These are phyloP conservation scores for Quercus cerris DNA, from an alignment of 306 rosid species.

Conservation along the genomic window DNA sequence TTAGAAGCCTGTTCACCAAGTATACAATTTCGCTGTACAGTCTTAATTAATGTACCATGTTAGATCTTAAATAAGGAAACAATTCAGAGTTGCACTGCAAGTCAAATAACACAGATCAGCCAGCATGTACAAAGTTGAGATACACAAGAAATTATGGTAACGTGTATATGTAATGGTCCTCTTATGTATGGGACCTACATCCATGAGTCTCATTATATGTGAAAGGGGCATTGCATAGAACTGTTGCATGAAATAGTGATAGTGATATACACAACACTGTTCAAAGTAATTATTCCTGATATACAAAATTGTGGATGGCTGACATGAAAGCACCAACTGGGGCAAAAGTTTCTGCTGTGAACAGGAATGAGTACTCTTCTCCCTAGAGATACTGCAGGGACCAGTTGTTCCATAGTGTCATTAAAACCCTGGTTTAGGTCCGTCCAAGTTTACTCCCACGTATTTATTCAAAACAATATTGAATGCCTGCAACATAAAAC, in stretches of 20 bases:
- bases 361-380: conserved; percentile 53
- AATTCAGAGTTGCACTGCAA: background rate
- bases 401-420: conserved; percentile 46
- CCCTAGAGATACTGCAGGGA: conserved; percentile 42
- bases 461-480: conserved; percentile 78
- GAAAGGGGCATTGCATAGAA: too few relatives aligned
- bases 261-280: conserved; percentile 21
- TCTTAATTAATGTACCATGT: background rate
- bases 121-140: background rate
- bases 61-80: background rate
- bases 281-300: conserved; percentile 34
- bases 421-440: conserved; percentile 46
- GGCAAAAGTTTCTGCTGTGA: conserved; percentile 40
- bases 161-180: too few relatives aligned
- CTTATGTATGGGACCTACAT: too few relatives aligned
- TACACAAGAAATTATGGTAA: too few relatives aligned
- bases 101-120: conserved; percentile 16
- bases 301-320: conserved; percentile 31
- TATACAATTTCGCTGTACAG: background rate
- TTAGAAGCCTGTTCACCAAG: background rate
- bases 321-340: conserved; percentile 30
- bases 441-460: conserved; percentile 63
- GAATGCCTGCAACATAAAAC: conserved; percentile 60
- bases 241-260: too few relatives aligned
- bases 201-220: too few relatives aligned